These are phyloP conservation scores for Microthlaspi erraticum DNA, from an alignment of 345 rosid species.

Conservation along the genomic window DNA sequence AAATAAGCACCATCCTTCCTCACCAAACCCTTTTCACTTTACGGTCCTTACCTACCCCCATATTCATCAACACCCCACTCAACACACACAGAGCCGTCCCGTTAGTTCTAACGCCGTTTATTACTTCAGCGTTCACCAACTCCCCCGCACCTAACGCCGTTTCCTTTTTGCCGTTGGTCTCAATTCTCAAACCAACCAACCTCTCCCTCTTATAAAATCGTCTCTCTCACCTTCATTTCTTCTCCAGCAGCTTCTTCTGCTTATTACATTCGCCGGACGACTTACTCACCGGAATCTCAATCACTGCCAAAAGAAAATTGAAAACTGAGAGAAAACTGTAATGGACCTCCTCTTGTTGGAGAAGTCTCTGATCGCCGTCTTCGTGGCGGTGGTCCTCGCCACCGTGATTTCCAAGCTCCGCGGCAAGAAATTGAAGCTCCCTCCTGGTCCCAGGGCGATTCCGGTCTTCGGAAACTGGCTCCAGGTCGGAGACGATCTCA, in stretches of 20 bases:
- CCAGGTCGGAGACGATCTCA: conserved; percentile 96
- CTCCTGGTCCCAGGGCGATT: conserved; percentile 89
- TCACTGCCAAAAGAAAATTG: neutral
- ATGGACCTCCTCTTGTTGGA: conserved; percentile 91
- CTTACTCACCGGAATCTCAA: conserved; percentile 11
- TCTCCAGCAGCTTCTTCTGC: conserved; percentile 39
- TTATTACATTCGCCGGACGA: conserved; percentile 4
- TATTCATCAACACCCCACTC: conserved; percentile 21
- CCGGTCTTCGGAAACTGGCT: conserved; percentile 98
- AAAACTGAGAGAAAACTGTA: neutral
- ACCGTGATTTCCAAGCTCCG: conserved; percentile 78
- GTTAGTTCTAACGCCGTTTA: conserved; percentile 35
- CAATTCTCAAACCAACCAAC: conserved; percentile 40
- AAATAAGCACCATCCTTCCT: conserved; percentile 10
- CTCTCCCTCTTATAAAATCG: conserved; percentile 34
- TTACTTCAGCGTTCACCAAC: conserved; percentile 30
- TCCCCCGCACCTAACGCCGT: conserved; percentile 40
- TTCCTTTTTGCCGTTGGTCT: conserved; percentile 22
- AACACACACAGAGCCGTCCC: conserved; percentile 24
- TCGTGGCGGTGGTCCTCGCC: conserved; percentile 67
- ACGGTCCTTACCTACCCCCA: conserved; percentile 40
- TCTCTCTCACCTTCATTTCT: neutral
- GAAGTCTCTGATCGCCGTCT: conserved; percentile 77
- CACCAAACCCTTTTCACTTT: conserved; percentile 39
- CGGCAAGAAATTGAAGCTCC: conserved; percentile 82